Percentiles rank a stretch among this genome's conserved stretches.
Conservation (phyloP, 345 rosid species). For the Sisymbrium irio region DNA sequence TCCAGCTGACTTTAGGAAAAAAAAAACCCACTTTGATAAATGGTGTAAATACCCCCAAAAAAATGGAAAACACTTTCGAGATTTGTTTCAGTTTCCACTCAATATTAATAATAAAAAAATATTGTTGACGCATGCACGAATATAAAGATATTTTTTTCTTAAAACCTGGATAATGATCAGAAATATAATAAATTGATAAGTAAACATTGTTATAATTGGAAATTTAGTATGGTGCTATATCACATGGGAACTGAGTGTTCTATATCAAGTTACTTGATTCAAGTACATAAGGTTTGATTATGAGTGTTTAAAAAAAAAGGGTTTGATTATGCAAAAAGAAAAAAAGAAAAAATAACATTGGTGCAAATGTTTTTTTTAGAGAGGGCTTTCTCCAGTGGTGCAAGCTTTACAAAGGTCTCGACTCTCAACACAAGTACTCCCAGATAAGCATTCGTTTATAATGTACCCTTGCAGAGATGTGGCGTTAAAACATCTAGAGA, state of each 20-base stretch:
- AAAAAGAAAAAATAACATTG: not conserved
- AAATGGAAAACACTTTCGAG: not conserved
- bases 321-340: too few relatives aligned
- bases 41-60: not conserved
- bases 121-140: not conserved
- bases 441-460: too few relatives aligned
- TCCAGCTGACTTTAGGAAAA: constrained; percentile 2
- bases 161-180: not conserved
- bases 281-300: too few relatives aligned
- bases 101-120: not conserved
- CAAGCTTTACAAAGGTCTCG: not conserved
- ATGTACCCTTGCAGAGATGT: too few relatives aligned
- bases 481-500: too few relatives aligned
- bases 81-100: not conserved
- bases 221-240: not conserved
- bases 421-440: too few relatives aligned
- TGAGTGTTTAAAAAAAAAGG: too few relatives aligned
- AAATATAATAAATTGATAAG: not conserved
- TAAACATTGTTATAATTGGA: not conserved
- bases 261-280: not conserved
- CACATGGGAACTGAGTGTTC: not conserved
- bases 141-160: not conserved
- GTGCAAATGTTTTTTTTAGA: not conserved
- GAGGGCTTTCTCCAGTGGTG: not conserved
- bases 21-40: not conserved